A percentile compares a stretch with the other conserved stretches of the same genome.
These are phyloP conservation scores for Alternaria angustiovoidea DNA, from an alignment of 2,329 filamentous ascomycete genomes.

Conservation along the genomic window DNA sequence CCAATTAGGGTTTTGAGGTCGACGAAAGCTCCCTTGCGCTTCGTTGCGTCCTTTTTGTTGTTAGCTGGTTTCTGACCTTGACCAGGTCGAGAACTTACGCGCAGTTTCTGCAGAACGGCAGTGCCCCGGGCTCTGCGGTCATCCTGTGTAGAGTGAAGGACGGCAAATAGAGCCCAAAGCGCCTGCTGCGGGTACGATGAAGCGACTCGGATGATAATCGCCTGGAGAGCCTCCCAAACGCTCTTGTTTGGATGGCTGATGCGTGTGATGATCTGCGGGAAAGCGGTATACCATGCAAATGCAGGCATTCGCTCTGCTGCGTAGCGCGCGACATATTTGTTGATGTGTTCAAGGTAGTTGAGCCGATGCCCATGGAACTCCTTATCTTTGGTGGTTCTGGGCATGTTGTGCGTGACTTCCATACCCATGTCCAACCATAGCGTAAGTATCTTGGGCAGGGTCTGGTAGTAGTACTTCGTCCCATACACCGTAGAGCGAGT, in stretches of 20 bases:
- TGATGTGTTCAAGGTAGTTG: constrained; percentile 43
- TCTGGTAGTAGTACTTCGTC: constrained; percentile 96
- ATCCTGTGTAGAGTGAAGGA: constrained; percentile 79
- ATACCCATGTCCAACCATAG: constrained; percentile 93
- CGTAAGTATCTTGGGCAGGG: constrained; percentile 87
- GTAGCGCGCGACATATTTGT: constrained; percentile 82
- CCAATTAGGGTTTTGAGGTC: constrained; percentile 77
- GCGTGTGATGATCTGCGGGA: constrained; percentile 94
- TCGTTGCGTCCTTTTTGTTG: constrained; percentile 59
- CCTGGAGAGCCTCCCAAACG: constrained; percentile 78
- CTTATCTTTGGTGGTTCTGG: constrained; percentile 36
- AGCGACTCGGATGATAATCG: constrained; percentile 87
- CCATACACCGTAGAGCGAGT: constrained; percentile 85
- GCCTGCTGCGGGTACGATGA: constrained; percentile 88
- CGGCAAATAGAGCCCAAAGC: constrained; percentile 87
- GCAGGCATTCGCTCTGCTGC: constrained; percentile 71
- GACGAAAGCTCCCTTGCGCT: constrained; percentile 60
- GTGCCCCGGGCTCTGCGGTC: constrained; percentile 69
- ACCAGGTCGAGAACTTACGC: constrained; percentile 31
- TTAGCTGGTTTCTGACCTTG: constrained; percentile 38
- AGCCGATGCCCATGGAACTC: constrained; percentile 42
- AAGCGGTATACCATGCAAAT: constrained; percentile 80
- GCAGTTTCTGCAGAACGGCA: constrained; percentile 53
- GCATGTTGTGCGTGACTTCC: constrained; percentile 60
- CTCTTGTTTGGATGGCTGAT: constrained; percentile 84